phyloP scores from a whole-genome alignment of 2,329 filamentous ascomycete species.

The Pestalotiopsis sp. region DNA sequence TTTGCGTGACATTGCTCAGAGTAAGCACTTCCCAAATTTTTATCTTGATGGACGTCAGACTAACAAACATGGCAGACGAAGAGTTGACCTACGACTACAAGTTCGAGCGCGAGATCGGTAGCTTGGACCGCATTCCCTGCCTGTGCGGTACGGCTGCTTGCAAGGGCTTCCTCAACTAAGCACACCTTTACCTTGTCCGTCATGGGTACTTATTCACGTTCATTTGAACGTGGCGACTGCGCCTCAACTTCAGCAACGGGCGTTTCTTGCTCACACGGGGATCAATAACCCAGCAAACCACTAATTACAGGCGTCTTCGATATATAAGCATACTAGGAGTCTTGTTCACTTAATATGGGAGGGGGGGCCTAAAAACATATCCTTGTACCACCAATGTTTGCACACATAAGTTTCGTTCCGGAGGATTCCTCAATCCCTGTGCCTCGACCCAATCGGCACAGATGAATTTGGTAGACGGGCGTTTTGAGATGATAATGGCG shows the following conservation, averaged over 20 bases:
- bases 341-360: not conserved
- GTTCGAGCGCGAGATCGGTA: constrained; percentile 96
- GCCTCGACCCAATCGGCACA: not conserved
- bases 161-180: constrained; percentile 97
- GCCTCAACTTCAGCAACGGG: not conserved
- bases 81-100: constrained; percentile 99
- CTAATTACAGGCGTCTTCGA: constrained; percentile 14
- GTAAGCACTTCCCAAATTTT: constrained; percentile 59
- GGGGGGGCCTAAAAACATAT: not conserved
- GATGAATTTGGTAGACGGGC: not conserved
- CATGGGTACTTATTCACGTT: not conserved
- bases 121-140: constrained; percentile 93
- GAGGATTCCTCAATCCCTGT: not conserved
- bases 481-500: not conserved
- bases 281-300: not conserved
- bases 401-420: not conserved
- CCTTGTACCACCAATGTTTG: constrained; percentile 7
- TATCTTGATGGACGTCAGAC: constrained; percentile 20
- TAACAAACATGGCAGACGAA: constrained; percentile 68
- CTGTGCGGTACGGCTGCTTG: constrained; percentile 94
- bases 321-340: constrained; percentile 26
- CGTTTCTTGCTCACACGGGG: constrained; percentile 10
- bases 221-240: not conserved
- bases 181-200: not conserved
- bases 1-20: constrained; percentile 89